Evolutionary conservation across 2,329 filamentous ascomycete genomes (phyloP).

Genomic region (Pseudocercospora cruenta): DNA sequence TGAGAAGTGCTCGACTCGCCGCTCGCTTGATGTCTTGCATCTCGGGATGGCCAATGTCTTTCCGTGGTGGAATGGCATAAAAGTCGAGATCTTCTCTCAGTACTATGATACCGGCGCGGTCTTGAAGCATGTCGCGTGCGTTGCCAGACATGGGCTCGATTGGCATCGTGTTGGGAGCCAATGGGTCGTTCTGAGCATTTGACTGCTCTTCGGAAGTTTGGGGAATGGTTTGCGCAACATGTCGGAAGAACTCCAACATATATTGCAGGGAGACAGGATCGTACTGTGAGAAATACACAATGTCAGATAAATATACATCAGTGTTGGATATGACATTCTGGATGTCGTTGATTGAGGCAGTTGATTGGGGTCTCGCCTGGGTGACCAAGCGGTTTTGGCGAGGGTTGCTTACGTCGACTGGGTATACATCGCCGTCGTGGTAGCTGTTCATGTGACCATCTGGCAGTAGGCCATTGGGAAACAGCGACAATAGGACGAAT

Average conservation of each 20-base stretch:
- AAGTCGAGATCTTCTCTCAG: conserved; percentile 95
- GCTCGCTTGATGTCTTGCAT: conserved; percentile 98
- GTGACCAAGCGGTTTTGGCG: conserved; percentile 34
- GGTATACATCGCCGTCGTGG: conserved; percentile 89
- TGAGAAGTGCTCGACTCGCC: conserved; percentile 80
- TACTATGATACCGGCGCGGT: conserved; percentile 94
- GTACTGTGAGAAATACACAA: conserved; percentile 70
- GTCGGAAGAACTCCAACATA: conserved; percentile 98
- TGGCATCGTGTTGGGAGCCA: conserved; percentile 65
- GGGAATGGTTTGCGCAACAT: conserved; percentile 94
- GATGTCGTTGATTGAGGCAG: conserved; percentile 44
- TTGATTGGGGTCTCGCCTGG: conserved; percentile 34
- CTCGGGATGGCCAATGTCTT: conserved; percentile 81
- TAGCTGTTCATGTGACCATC: conserved; percentile 95
- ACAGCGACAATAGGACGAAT: conserved; percentile 95
- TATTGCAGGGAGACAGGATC: conserved; percentile 95
- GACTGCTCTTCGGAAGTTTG: conserved; percentile 63
- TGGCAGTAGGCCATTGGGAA: conserved; percentile 96
- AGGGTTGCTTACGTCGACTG: conserved; percentile 79
- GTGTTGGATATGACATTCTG: conserved; percentile 46
- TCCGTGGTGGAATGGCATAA: conserved; percentile 86
- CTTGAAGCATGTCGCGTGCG: conserved; percentile 77
- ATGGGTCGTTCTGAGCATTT: conserved; percentile 41
- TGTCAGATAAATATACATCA: conserved; percentile 60
- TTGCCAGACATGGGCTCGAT: conserved; percentile 69